Conservation (phyloP, 176 grass and related monocot genomes). For the Urochloa ruziziensis region DNA sequence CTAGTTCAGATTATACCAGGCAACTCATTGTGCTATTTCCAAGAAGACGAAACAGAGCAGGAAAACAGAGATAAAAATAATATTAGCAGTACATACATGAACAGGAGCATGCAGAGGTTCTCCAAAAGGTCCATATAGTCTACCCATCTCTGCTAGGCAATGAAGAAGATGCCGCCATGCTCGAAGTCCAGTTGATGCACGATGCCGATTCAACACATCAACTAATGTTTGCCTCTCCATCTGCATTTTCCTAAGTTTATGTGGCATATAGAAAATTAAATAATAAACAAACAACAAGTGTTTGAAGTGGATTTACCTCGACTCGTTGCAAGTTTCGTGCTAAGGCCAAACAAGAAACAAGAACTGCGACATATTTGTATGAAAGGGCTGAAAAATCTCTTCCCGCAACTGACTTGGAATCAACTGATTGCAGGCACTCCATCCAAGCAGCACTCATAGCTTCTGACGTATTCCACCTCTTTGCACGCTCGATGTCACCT, state of each 20-base stretch:
- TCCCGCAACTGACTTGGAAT: conserved; percentile 75
- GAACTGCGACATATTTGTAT: conserved; percentile 97
- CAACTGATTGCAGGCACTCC: conserved; percentile 80
- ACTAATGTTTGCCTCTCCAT: conserved; percentile 87
- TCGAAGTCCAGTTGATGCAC: conserved; percentile 61
- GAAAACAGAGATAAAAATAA: conserved; percentile 3
- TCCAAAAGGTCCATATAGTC: conserved; percentile 88
- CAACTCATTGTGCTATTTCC: conserved; percentile 23
- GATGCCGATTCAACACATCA: conserved; percentile 65
- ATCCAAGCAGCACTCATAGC: conserved; percentile 97
- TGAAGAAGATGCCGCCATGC: conserved; percentile 99
- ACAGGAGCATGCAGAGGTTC: conserved; percentile 61
- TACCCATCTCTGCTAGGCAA: conserved; percentile 76
- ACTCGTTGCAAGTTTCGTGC: conserved; percentile 82
- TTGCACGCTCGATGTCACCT: conserved; percentile 82
- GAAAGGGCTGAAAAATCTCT: conserved; percentile 91
- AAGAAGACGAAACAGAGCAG: conserved; percentile 11
- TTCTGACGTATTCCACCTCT: conserved; percentile 97
- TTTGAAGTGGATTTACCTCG: conserved; percentile 66
- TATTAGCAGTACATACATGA: conserved; percentile 55
- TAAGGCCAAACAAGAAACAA: conserved; percentile 91
- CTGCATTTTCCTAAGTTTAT: conserved; percentile 54
- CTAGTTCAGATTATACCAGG: conserved; percentile 19
- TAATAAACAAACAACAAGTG: conserved; percentile 14
- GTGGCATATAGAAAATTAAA: conserved; percentile 22